Base-by-base conservation (phyloP, 371 early-diverging fungal genomes). In the Hamiltosporidium tvaerminnensis region DNA sequence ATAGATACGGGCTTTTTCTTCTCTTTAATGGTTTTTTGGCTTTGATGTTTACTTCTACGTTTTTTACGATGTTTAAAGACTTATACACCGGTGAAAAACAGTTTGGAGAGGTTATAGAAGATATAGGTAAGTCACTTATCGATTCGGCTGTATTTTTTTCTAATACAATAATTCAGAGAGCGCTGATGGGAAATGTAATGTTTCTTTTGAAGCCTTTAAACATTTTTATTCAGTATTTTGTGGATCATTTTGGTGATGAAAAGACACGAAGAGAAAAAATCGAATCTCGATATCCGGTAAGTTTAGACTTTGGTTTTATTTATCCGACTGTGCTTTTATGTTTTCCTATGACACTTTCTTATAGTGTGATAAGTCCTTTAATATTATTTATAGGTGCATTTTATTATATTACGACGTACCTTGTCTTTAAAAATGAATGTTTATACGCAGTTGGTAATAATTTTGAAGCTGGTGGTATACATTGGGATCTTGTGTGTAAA, bases 1-100 rank as follows among this genome's bases (percentile, higher is more conserved):
- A 61, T 2, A 68, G 53, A 57, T 74, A 69, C 53, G 70, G 59
- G 10, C 39, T 70, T 39, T 79, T 79, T 64, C 60, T 79, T 7
- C 75, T 79, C 63, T 64, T 76, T 53, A 79, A 79, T 53, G 80
- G 73, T 16, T 79, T 79, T 68, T 39, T 77, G 0, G 65, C 71
- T 1, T 47, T 74, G 12, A 68, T 76, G 33, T 71, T 76, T 68
- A 52, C 70, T 23, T 48, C 76, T 1, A 65, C 69, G 2, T 57
- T 75, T 36, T 61, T 64, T 53, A 41, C 32, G 10, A 30, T 60
- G 2, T 32, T 74, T 34, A 12, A 16, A 7, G 58, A 74, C 14
- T 31, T 75, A 9, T 1, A 66, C 35, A 64, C 33, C 31, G 41
- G 54, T 14, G 44, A 66, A 36, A 39, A 54, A 14, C 52, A 33